Evolutionary conservation across 129 eudicot genomes (phyloP), one percentile per base, ranked within the genome.

Genomic region (Rutidosis leptorrhynchoides): DNA sequence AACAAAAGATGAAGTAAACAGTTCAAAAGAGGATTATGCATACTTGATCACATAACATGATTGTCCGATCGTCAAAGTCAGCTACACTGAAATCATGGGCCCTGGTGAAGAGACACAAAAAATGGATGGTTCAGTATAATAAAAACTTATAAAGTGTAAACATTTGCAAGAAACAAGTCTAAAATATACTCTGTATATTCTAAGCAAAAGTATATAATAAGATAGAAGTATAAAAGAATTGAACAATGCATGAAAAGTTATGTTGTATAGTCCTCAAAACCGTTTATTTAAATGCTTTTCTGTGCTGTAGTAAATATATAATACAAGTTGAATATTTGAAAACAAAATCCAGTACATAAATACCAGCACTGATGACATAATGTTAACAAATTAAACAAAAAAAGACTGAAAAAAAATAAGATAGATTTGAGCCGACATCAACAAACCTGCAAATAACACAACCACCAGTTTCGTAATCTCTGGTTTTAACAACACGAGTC

Each of bases 381-480:
- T 35, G 37, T 25, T 27, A 48, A 12, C 68, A 60, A 0, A 29
- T 20, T 4, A 10, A 58, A 45, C 48, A 3, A 58, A 43, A 69
- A 24, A 68, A 55, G 17, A 69, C 27, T 58, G 7, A 17, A 4
- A 15, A 40, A 56, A 26, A 42, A 42, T n/a, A 26, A 7, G 26
- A 53, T 53, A 37, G 14, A 58, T 17, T 24, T 25, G 49, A 59
- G 48, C 48, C 8, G 64, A 54, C 24, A 55, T 42, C 35, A 30
- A 77, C 87, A 79, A 32, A 90, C 97, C 97, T 85, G 96, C 98
- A 92, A 60, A 92, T 79, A 68, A 92, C 89, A 78, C 98, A 92
- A 43, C 98, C 98, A 65, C 96, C 98, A 23, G 81, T 70, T 74
- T 85, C 95, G 53, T 62, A 73, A 74, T 92, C 96, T 54, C 91